These are phyloP conservation scores for Neophaeococcomyces aloes DNA, from an alignment of 2,329 filamentous ascomycete species.

Conservation along the genomic window DNA sequence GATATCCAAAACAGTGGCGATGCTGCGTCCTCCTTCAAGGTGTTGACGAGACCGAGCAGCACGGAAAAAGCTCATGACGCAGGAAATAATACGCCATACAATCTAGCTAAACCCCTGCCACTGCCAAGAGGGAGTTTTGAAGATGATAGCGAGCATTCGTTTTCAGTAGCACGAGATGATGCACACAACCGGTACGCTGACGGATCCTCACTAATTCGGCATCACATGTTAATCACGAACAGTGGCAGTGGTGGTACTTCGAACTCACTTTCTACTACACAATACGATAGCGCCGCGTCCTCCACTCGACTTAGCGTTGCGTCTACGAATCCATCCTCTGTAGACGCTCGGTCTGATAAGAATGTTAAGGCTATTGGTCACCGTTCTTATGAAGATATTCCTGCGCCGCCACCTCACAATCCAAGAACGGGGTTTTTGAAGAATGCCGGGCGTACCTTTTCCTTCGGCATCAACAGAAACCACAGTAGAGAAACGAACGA, in stretches of 20 bases:
- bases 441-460: conserved; percentile 43
- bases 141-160: conserved; percentile 27
- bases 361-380: conserved; percentile 27
- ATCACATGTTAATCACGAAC: conserved; percentile 19
- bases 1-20: conserved; percentile 26
- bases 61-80: conserved; percentile 36
- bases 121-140: conserved; percentile 26
- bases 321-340: conserved; percentile 46
- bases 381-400: conserved; percentile 32
- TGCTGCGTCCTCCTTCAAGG: conserved; percentile 40
- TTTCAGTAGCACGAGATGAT: conserved; percentile 28
- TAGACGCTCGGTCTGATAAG: conserved; percentile 35
- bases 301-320: conserved; percentile 46
- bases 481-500: conserved; percentile 25
- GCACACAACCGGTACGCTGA: conserved; percentile 32
- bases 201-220: conserved; percentile 12
- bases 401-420: conserved; percentile 29
- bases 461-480: conserved; percentile 37
- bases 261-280: conserved; percentile 37
- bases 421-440: conserved; percentile 31
- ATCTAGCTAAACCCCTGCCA: conserved; percentile 20
- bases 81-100: conserved; percentile 26
- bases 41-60: conserved; percentile 40
- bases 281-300: conserved; percentile 35
- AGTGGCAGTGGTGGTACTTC: conserved; percentile 41